A percentile compares a stretch with the other conserved stretches of the same genome.
Evolutionary conservation across 495 filamentous ascomycete genomes (phyloP).

Genomic region (Jackrogersella minutella): DNA sequence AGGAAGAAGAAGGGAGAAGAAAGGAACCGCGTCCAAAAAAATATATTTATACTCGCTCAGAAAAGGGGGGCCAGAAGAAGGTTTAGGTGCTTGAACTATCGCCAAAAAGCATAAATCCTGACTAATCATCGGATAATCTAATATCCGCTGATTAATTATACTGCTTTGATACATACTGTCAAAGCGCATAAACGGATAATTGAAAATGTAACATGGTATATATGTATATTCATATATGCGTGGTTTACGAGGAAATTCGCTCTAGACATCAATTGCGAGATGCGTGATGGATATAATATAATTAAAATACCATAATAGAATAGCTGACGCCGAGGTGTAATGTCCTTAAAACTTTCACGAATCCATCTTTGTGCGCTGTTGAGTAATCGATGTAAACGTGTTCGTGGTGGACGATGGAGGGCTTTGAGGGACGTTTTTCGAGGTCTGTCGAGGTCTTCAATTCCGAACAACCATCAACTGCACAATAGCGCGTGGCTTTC

Average conservation of each 20-base stretch:
- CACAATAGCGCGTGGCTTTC: not conserved
- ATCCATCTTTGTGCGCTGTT: not conserved
- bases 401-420: not conserved
- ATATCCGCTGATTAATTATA: constrained; percentile 5
- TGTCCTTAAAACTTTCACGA: not conserved
- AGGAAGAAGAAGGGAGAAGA: not conserved
- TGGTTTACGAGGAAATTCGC: constrained; percentile 23
- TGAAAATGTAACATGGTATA: not conserved
- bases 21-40: not conserved
- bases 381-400: constrained; percentile 23
- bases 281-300: not conserved
- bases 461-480: not conserved
- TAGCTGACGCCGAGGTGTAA: not conserved
- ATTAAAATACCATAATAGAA: not conserved
- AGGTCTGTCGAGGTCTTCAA: constrained; percentile 1
- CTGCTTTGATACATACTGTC: not conserved
- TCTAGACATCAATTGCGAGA: not conserved
- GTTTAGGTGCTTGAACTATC: too few species aligned
- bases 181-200: not conserved
- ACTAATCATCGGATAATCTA: not conserved
- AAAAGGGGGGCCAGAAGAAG: too few species aligned
- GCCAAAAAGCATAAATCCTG: not conserved
- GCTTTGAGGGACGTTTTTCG: constrained; percentile 8
- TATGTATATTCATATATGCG: constrained; percentile 17
- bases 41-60: too few species aligned